A percentile compares a stretch with the other conserved stretches of the same genome.
These are phyloP conservation scores for Tulasnella sp. DNA, from an alignment of 768 basidiomycete genomes.

Conservation along the genomic window DNA sequence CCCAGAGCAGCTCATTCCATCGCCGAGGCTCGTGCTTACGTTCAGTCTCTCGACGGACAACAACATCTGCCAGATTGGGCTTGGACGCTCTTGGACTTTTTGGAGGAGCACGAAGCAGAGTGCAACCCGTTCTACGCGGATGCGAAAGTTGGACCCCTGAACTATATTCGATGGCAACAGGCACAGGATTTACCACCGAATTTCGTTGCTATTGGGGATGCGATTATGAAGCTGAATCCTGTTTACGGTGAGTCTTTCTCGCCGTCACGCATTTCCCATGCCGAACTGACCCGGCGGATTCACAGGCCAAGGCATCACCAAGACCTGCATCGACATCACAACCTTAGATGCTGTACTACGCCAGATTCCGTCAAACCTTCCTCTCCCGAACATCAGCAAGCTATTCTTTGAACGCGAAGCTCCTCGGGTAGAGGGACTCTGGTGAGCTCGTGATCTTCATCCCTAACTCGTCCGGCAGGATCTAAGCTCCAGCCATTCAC, in stretches of 20 bases:
- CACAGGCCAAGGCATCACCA: no score
- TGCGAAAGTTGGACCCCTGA: conserved; percentile 30
- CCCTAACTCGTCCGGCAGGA: no score
- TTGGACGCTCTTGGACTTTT: conserved; percentile 34
- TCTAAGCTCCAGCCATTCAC: no score
- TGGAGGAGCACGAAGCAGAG: conserved; percentile 34
- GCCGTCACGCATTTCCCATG: no score
- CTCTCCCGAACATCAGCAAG: no score
- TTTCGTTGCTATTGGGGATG: conserved; percentile 39
- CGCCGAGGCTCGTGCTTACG: conserved; percentile 1
- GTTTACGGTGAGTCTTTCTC: conserved; percentile 23
- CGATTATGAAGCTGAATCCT: conserved; percentile 36
- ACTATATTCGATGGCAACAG: conserved; percentile 35
- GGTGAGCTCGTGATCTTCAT: no score
- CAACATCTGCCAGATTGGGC: conserved; percentile 28
- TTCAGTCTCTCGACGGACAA: not conserved
- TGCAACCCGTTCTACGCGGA: not conserved
- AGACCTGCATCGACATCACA: no score
- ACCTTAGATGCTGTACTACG: no score
- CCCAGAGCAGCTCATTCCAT: not conserved
- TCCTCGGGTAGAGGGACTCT: no score
- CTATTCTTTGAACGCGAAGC: no score
- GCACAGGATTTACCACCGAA: conserved; percentile 36
- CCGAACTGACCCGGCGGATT: no score
- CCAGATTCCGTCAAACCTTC: no score